phyloP scores from a whole-genome alignment of 495 filamentous ascomycete species.

The Melanomma pulvis-pyrius region DNA sequence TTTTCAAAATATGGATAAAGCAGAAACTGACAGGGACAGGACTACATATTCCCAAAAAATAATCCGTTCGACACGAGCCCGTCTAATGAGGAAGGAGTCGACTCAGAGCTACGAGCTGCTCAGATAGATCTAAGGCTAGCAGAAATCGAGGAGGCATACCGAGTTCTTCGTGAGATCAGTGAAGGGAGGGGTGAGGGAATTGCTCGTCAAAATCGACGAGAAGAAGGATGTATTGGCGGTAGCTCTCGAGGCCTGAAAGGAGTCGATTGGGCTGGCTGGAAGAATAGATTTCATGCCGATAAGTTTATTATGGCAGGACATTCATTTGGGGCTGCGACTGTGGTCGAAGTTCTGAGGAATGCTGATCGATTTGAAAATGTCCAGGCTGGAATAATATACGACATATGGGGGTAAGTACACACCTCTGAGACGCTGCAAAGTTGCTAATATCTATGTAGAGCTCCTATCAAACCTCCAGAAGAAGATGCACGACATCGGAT shows the following conservation, averaged over 20 bases:
- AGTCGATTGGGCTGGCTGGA: constrained; percentile 48
- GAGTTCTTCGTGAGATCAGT: constrained; percentile 41
- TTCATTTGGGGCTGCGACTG: constrained; percentile 49
- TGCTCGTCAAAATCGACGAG: constrained; percentile 52
- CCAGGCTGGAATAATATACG: constrained; percentile 61
- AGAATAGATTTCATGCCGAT: constrained; percentile 40
- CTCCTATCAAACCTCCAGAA: constrained; percentile 37
- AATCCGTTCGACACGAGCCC: constrained; percentile 50
- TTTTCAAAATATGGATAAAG: background rate
- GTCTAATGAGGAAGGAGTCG: constrained; percentile 46
- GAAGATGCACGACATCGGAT: constrained; percentile 48
- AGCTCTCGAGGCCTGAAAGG: constrained; percentile 54
- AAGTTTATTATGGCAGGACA: constrained; percentile 46
- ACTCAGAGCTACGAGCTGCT: constrained; percentile 47
- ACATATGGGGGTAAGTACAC: constrained; percentile 57
- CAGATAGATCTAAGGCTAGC: constrained; percentile 50
- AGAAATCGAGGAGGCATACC: constrained; percentile 50
- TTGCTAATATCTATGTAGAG: constrained; percentile 38
- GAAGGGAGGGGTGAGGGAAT: constrained; percentile 44
- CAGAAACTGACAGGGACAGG: constrained; percentile 20
- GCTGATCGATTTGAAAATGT: constrained; percentile 54
- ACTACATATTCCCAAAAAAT: constrained; percentile 51
- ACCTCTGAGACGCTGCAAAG: constrained; percentile 18
- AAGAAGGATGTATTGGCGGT: constrained; percentile 54
- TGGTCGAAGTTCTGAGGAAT: constrained; percentile 50